phyloP scores from a whole-genome alignment of 2,329 filamentous ascomycete genomes.

The Colletotrichum sp. region DNA sequence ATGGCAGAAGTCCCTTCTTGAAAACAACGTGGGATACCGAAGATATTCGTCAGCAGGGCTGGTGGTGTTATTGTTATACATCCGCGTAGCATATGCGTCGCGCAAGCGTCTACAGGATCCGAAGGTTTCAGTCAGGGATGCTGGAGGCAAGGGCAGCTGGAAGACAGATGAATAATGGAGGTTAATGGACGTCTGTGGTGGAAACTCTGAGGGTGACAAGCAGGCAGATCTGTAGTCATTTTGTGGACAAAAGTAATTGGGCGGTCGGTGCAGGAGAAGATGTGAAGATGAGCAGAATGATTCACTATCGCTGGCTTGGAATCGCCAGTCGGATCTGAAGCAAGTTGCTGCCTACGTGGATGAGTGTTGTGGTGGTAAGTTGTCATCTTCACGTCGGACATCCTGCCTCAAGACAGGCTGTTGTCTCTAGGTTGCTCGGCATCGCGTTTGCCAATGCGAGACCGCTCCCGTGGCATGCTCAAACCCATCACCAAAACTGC shows the following conservation, averaged over 20 bases:
- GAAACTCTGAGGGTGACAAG: not conserved
- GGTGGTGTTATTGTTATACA: not conserved
- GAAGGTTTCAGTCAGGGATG: not conserved
- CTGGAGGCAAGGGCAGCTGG: not conserved
- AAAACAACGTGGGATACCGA: not conserved
- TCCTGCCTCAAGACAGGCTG: not conserved
- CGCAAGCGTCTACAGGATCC: not conserved
- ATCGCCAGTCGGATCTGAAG: not conserved
- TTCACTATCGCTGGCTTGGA: not conserved
- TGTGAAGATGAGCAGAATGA: not conserved
- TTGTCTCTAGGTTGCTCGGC: not conserved
- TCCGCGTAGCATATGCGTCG: not conserved
- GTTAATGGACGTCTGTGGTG: not conserved
- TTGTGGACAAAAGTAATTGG: not conserved
- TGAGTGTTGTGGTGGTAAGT: not conserved
- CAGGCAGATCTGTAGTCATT: not conserved
- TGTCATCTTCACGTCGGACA: not conserved
- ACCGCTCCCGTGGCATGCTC: not conserved
- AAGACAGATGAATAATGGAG: not conserved
- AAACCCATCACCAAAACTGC: not conserved
- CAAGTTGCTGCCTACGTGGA: not conserved
- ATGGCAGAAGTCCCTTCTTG: not conserved
- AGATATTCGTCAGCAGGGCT: not conserved
- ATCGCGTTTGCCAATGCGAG: not conserved
- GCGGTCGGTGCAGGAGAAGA: not conserved